Conservation (phyloP, 2,329 filamentous ascomycete genomes). For the Aspergillus oerlinghausenensis region DNA sequence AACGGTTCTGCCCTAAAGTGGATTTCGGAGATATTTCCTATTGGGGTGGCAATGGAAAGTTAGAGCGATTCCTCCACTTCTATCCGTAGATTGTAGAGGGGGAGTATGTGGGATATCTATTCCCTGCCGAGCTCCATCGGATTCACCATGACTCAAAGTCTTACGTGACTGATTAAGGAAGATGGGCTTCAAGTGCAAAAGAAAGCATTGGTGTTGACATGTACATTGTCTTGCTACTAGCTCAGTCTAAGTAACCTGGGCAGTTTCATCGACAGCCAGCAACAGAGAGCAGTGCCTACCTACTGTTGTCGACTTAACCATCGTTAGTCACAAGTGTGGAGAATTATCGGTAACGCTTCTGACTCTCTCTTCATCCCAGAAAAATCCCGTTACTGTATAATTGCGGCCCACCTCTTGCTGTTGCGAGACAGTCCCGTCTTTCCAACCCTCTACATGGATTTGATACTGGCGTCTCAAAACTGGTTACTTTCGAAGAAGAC, state of each 20-base stretch:
- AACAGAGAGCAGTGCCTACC: no score
- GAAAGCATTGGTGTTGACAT: no score
- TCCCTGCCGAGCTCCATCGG: neutral
- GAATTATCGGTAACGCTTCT: neutral
- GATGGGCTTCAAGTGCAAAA: no score
- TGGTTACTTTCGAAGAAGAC: neutral
- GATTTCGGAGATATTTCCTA: neutral
- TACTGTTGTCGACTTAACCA: no score
- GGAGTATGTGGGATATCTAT: neutral
- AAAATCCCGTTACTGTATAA: neutral
- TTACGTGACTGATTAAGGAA: no score
- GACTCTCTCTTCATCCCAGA: neutral
- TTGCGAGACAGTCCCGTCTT: neutral
- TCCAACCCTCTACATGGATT: neutral
- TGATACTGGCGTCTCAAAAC: neutral
- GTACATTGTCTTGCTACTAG: no score
- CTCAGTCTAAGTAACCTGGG: no score
- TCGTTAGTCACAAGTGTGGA: neutral
- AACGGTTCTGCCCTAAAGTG: neutral
- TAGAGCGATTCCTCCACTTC: neutral
- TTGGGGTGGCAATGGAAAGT: neutral
- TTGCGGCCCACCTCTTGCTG: no score
- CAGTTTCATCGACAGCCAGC: no score
- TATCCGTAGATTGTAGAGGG: neutral
- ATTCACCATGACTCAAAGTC: neutral